These are phyloP conservation scores for Tritrichomonas foetus DNA, from an alignment of 208 protist species.

Conservation along the genomic window DNA sequence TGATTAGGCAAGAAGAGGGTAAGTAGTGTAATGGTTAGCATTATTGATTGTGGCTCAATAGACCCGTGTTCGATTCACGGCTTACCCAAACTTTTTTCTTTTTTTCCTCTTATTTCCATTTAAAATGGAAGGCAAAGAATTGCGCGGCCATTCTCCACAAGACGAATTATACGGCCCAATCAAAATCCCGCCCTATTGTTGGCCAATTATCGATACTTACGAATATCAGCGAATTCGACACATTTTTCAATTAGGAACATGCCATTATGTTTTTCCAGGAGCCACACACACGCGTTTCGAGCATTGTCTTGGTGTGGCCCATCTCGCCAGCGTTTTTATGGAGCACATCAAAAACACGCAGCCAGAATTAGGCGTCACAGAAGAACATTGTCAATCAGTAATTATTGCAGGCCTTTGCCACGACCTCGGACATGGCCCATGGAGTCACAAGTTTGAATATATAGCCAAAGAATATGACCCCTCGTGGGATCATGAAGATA, in stretches of 20 bases:
- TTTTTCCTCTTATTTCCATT: no score
- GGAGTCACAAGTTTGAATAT: slow-evolving; percentile 51
- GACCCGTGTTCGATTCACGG: no score
- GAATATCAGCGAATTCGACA: slow-evolving; percentile 53
- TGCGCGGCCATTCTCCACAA: slow-evolving; percentile 33
- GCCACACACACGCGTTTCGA: slow-evolving; percentile 57
- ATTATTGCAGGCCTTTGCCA: slow-evolving; percentile 51
- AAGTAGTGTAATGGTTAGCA: no score
- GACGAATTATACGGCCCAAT: slow-evolving; percentile 33
- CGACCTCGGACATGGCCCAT: slow-evolving; percentile 55
- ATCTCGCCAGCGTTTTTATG: slow-evolving; percentile 47
- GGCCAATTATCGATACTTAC: slow-evolving; percentile 53
- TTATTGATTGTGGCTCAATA: no score
- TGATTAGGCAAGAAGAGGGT: no score
- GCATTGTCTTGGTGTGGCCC: slow-evolving; percentile 55
- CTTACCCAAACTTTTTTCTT: no score
- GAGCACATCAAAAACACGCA: slow-evolving; percentile 33
- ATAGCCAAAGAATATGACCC: background rate
- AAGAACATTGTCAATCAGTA: slow-evolving; percentile 37
- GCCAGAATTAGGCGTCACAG: slow-evolving; percentile 38
- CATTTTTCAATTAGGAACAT: slow-evolving; percentile 49
- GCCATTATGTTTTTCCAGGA: slow-evolving; percentile 50
- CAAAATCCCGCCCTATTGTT: background rate
- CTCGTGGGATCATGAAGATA: slow-evolving; percentile 41
- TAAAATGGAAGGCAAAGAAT: no score